Base-by-base conservation (phyloP, 176 grass and related monocot species). In the Phoenix dactylifera region DNA sequence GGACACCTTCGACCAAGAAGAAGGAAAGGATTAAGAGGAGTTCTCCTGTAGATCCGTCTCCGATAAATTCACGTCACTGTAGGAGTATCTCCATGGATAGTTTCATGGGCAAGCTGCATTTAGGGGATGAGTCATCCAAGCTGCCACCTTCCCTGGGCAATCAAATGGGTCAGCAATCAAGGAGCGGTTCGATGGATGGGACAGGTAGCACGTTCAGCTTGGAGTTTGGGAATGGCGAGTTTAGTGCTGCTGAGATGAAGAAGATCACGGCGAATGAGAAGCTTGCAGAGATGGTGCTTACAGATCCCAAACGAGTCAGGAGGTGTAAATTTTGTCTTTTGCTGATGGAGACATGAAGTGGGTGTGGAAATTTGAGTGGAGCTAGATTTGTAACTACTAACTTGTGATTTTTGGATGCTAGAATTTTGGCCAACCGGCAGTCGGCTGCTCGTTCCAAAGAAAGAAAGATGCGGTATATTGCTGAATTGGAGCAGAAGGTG, bases 401-500 rank as follows among this genome's bases (percentile, higher is more conserved):
- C 17, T 74, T 51, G 3, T 54, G 16, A 61, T n/a, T 2, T 65
- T 58, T 59, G 58, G 3, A 44, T 53, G 59, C 24, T 62, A 91
- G 87, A 74, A 90, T 96, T 77, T 72, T 96, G 68, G 92, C 92
- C 0, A 96, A 96, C 57, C 83, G 87, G 12, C 83, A 82, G 48
- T 96, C 92, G 7, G 87, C 87, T 2, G 87, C 92, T 26, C 85
- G 87, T 29, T 96, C 92, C 50, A 96, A 96, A 83, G 92, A 96
- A 77, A 75, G 92, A 35, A 96, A 96, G 80, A 96, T 76, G 92
- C 85, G 87, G 29, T 96, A 96, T 69, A 96, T 96, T 72, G 75
- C 89, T 49, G 92, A 96, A 70, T 79, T 96, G 73, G 92, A 96
- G 59, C 87, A 88, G 35, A 96, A 90, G 61, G 92, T 91, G 17